These are phyloP conservation scores for Rhododendron kiyosumense DNA, from an alignment of 148 eudicot species.

Conservation along the genomic window DNA sequence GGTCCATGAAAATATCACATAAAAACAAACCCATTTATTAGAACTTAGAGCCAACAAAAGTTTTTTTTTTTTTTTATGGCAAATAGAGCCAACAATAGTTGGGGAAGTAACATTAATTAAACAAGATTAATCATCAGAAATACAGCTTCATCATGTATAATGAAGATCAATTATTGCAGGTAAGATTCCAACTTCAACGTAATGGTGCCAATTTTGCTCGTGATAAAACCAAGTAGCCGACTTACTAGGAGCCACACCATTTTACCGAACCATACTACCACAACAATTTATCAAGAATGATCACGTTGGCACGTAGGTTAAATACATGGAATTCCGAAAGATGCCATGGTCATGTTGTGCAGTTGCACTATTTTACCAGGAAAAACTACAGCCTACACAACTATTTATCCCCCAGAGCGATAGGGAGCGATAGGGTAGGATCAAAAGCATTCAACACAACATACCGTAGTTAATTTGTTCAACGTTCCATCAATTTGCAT, in stretches of 20 bases:
- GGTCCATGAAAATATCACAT: background rate
- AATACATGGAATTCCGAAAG: background rate
- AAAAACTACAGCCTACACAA: background rate
- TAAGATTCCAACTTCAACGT: background rate
- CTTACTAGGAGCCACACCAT: background rate
- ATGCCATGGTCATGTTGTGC: background rate
- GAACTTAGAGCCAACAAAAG: background rate
- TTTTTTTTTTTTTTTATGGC: background rate
- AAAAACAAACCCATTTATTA: background rate
- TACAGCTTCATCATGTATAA: background rate
- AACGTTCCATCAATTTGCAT: conserved; percentile 73
- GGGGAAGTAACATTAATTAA: background rate
- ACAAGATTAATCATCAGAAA: background rate
- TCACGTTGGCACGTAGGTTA: background rate
- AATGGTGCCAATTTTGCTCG: background rate
- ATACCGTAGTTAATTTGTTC: conserved; percentile 66
- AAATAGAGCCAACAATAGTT: background rate
- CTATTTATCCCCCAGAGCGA: background rate
- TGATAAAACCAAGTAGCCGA: background rate
- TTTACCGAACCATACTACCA: background rate
- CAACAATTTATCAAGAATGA: background rate
- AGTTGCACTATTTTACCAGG: background rate
- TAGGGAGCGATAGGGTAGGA: background rate
- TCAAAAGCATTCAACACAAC: conserved; percentile 1
- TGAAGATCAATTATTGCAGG: background rate